Evolutionary conservation across 2,329 filamentous ascomycete genomes (phyloP).

Genomic region (Davidsoniella virescens): DNA sequence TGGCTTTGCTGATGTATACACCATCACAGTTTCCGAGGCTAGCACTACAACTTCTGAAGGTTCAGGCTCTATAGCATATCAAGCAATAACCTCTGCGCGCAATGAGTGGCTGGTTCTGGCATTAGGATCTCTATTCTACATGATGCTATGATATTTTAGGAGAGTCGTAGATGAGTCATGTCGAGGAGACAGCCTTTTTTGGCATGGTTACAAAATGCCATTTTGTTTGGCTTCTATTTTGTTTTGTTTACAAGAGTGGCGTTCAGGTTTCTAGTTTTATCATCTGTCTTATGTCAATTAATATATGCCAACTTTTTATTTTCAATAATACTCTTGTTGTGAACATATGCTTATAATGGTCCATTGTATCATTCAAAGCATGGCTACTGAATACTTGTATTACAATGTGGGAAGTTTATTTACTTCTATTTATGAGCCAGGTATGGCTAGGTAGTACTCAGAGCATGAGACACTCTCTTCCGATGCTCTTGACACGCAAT

Average conservation of each 20-base stretch:
- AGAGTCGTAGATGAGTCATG: too few relatives aligned
- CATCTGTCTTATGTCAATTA: background rate
- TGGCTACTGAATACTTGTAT: too few relatives aligned
- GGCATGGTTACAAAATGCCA: background rate
- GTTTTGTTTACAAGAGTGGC: background rate
- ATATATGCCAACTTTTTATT: background rate
- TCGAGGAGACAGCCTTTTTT: too few relatives aligned
- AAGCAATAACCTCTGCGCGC: background rate
- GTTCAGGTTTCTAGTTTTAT: too few relatives aligned
- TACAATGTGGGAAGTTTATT: too few relatives aligned
- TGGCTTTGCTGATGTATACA: slow-evolving; percentile 62
- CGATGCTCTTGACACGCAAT: slow-evolving; percentile 30
- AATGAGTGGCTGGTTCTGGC: background rate
- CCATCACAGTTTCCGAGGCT: slow-evolving; percentile 35
- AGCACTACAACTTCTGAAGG: slow-evolving; percentile 20
- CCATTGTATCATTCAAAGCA: too few relatives aligned
- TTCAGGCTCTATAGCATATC: slow-evolving; percentile 15
- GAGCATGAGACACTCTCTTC: slow-evolving; percentile 29
- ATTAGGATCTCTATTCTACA: background rate
- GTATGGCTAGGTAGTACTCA: background rate
- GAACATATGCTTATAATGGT: too few relatives aligned
- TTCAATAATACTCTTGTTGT: too few relatives aligned
- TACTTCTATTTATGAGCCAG: too few relatives aligned
- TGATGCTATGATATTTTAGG: background rate
- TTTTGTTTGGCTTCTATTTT: background rate